Conservation (phyloP, 805 yeast species). For the Ogataea methanolica region DNA sequence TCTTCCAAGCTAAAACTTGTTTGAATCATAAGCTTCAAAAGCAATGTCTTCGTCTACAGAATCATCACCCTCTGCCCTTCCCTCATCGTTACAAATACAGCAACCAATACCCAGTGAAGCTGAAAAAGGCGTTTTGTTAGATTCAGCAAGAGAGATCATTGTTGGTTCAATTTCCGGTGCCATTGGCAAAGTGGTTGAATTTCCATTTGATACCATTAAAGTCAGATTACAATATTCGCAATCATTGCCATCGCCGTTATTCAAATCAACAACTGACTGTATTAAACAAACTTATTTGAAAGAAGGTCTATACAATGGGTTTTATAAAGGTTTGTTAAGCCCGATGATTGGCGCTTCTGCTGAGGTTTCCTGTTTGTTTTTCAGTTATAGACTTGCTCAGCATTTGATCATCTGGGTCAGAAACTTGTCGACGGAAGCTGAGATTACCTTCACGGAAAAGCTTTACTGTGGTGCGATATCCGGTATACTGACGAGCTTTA, state of each 20-base stretch:
- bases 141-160: constrained; percentile 36
- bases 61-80: too few species aligned
- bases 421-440: constrained; percentile 11
- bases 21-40: too few species aligned
- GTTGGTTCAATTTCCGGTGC: constrained; percentile 69
- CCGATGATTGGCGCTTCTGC: constrained; percentile 89
- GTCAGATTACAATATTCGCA: constrained; percentile 77
- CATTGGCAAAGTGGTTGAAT: constrained; percentile 78
- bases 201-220: constrained; percentile 89
- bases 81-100: too few species aligned
- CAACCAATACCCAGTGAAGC: too few species aligned
- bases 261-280: constrained; percentile 61
- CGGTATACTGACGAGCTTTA: constrained; percentile 77
- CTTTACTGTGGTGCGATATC: constrained; percentile 73
- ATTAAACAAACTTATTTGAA: constrained; percentile 52
- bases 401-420: constrained; percentile 26
- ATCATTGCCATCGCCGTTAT: constrained; percentile 46
- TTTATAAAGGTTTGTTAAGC: constrained; percentile 73
- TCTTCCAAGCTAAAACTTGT: too few species aligned
- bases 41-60: too few species aligned
- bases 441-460: constrained; percentile 24
- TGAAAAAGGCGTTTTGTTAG: constrained; percentile 13
- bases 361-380: constrained; percentile 78
- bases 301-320: constrained; percentile 71
- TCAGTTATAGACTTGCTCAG: constrained; percentile 52